These are phyloP conservation scores for Flammula alnicola DNA, from an alignment of 1,284 basidiomycete genomes.

Conservation along the genomic window DNA sequence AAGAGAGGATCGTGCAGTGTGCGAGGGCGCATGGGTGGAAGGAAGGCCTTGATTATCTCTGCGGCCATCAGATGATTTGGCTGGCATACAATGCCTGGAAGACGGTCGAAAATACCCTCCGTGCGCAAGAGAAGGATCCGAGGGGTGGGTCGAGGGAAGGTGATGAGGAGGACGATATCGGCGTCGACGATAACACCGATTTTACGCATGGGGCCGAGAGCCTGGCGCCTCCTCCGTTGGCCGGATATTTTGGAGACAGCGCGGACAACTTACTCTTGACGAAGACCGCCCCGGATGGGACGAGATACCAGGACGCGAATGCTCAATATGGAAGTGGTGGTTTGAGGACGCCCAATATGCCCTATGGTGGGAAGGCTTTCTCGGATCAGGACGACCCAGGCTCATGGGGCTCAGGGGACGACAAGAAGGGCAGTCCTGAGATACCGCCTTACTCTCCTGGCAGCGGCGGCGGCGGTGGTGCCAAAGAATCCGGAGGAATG, in stretches of 20 bases:
- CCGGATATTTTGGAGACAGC: constrained; percentile 54
- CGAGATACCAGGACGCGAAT: constrained; percentile 55
- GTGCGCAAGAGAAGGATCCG: constrained; percentile 69
- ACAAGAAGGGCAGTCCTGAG: constrained; percentile 32
- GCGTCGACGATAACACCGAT: constrained; percentile 65
- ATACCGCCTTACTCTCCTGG: constrained; percentile 27
- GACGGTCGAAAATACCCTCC: constrained; percentile 78
- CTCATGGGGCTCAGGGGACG: constrained; percentile 49
- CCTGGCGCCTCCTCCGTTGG: constrained; percentile 32
- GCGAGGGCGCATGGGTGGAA: constrained; percentile 76
- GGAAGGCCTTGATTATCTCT: constrained; percentile 71
- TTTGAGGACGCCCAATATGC: constrained; percentile 45
- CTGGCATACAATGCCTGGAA: constrained; percentile 83
- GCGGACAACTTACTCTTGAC: constrained; percentile 66
- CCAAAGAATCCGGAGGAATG: constrained; percentile 48
- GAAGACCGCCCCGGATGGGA: constrained; percentile 53
- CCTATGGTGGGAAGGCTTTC: constrained; percentile 39
- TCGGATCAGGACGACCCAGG: constrained; percentile 44
- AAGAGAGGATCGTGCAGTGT: constrained; percentile 72
- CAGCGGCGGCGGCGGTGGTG: constrained; percentile 11
- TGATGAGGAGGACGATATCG: constrained; percentile 59
- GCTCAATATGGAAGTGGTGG: constrained; percentile 56
- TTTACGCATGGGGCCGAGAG: constrained; percentile 49
- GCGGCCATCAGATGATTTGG: constrained; percentile 76
- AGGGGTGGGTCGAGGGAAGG: constrained; percentile 46